Evolutionary conservation across 1,284 basidiomycete genomes (phyloP).

Genomic region (Cronartium quercuum): DNA sequence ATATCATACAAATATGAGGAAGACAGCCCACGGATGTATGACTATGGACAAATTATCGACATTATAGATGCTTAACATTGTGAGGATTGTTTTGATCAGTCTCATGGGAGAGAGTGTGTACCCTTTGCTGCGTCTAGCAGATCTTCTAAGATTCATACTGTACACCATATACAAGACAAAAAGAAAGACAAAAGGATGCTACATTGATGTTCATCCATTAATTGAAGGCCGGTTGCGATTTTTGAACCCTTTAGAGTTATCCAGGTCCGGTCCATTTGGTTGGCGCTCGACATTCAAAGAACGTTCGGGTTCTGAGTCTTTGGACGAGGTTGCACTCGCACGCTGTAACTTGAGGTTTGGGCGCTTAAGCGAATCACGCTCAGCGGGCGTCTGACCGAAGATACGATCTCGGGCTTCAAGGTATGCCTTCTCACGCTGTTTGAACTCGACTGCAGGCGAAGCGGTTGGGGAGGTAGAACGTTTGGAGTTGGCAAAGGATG

Average conservation of each 20-base stretch:
- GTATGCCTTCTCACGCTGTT: constrained; percentile 24
- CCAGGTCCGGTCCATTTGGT: constrained; percentile 9
- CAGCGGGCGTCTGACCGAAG: background rate
- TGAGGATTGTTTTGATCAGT: background rate
- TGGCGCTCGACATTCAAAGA: constrained; percentile 18
- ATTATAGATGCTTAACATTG: background rate
- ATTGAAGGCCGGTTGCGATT: background rate
- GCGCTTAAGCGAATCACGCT: background rate
- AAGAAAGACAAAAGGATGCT: too few relatives aligned
- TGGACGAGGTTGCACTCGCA: background rate
- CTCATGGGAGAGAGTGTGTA: too few relatives aligned
- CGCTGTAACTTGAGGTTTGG: background rate
- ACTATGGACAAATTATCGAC: too few relatives aligned
- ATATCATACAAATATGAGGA: too few relatives aligned
- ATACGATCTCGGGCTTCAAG: constrained; percentile 22
- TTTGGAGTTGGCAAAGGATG: background rate
- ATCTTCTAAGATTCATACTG: too few relatives aligned
- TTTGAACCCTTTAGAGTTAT: constrained; percentile 25
- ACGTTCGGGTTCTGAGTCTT: background rate
- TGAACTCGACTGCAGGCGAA: background rate
- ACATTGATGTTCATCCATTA: too few relatives aligned
- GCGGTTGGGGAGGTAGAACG: background rate
- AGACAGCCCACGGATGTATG: too few relatives aligned
- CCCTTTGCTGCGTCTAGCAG: too few relatives aligned
- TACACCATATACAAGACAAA: too few relatives aligned